Evolutionary conservation across 2,329 filamentous ascomycete genomes (phyloP), one percentile per base, ranked within the genome.

Genomic region (Aspergillus texensis): DNA sequence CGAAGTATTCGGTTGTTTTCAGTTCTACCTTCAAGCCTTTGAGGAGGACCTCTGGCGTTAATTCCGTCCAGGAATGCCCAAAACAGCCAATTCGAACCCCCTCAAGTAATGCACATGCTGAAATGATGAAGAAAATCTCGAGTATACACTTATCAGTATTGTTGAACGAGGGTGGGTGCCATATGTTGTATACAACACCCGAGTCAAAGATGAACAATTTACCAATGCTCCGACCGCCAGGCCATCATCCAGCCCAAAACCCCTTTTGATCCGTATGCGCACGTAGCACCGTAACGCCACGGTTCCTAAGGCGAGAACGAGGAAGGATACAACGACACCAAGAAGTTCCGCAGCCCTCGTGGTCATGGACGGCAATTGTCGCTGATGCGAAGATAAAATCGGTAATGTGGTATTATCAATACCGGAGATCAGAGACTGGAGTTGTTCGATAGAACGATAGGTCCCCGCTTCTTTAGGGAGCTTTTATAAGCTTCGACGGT

Each of bases 201-300:
- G 6, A 6, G 34, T 9, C 4, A 48, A 30, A 46, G 21, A 28
- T 6, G 8, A 39, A 14, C 21, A 16, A n/a, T 16, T 34, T 55
- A 61, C 58, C 58, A 61, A 30, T 9, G 58, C 52, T 14, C 32
- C 36, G 8, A 48, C 50, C 21, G 50, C 32, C 9, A 61, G 50
- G 28, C 30, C 39, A 32, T 61, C 58, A 48, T 61, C 58, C 34
- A 45, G n/a, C 26, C 58, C 46, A 43, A 61, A 61, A 12, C 39
- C 14, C 9, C 43, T 36, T 28, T 41, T 61, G 3, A 61, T 36
- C 16, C 50, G 26, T 34, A 61, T n/a, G 6, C 58, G 46, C 28
- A 61, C 58, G 41, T 61, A 61, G 58, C 58, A 61, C 11, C 58
- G 58, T 9, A 61, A 41, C 19, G 36, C 14, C 19, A 61, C 58